phyloP scores from a whole-genome alignment of 2,329 filamentous ascomycete genomes.

The Alternaria angustiovoidea region DNA sequence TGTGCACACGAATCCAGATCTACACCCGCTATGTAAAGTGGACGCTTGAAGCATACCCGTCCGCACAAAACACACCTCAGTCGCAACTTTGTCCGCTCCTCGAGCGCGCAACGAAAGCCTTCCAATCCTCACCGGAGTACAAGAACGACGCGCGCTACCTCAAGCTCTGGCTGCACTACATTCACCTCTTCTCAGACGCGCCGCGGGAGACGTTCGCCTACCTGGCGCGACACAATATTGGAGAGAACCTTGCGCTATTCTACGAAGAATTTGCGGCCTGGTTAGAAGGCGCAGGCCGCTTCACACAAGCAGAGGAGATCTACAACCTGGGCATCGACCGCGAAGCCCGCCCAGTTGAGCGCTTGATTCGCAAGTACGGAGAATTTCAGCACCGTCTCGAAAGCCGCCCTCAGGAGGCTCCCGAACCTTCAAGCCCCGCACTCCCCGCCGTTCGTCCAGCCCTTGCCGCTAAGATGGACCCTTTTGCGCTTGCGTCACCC shows the following conservation, averaged over 20 bases:
- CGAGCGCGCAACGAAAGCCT: conserved; percentile 90
- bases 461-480: conserved; percentile 84
- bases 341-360: conserved; percentile 81
- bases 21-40: conserved; percentile 97
- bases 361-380: conserved; percentile 85
- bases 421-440: conserved; percentile 83
- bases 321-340: conserved; percentile 89
- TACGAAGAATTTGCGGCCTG: conserved; percentile 97
- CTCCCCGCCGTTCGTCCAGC: conserved; percentile 83
- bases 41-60: conserved; percentile 94
- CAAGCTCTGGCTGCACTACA: conserved; percentile 93
- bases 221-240: conserved; percentile 85
- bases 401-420: conserved; percentile 66
- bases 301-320: conserved; percentile 92
- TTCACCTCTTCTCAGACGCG: conserved; percentile 89
- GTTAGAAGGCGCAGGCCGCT: conserved; percentile 84
- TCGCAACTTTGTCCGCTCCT: conserved; percentile 90
- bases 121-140: conserved; percentile 85
- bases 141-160: conserved; percentile 95
- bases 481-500: conserved; percentile 65
- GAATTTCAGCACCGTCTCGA: conserved; percentile 86
- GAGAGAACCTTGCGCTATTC: conserved; percentile 85
- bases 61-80: conserved; percentile 87
- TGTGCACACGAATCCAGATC: conserved; percentile 62
- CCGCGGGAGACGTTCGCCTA: conserved; percentile 93